Percentiles rank a stretch among this genome's conserved stretches.
These are phyloP conservation scores for Candida dajiaensis DNA, from an alignment of 805 yeast genomes.

Conservation along the genomic window DNA sequence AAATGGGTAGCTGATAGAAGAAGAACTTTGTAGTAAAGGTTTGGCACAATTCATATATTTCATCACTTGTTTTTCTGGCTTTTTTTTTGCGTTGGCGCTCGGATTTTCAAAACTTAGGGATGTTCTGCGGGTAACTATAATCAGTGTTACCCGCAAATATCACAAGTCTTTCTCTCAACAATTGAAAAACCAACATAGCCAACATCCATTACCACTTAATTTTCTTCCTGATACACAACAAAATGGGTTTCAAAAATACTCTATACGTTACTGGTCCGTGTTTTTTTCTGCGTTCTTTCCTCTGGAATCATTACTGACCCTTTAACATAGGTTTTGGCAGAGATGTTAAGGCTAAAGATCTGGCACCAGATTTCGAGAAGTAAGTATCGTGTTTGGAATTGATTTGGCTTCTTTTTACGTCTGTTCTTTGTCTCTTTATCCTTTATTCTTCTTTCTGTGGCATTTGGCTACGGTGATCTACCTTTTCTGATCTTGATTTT, in stretches of 20 bases:
- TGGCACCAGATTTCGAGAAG: conserved; percentile 57
- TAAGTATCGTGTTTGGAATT: conserved; percentile 31
- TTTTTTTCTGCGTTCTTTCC: not conserved
- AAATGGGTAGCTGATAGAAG: too few relatives aligned
- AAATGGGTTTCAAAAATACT: conserved; percentile 30
- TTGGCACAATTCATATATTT: not conserved
- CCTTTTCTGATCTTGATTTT: not conserved
- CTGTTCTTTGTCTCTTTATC: conserved; percentile 2
- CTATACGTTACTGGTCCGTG: conserved; percentile 45
- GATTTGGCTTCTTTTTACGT: conserved; percentile 3
- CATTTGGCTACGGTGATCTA: not conserved
- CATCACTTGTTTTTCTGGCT: not conserved
- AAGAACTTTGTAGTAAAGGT: too few relatives aligned
- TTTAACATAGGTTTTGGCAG: conserved; percentile 35
- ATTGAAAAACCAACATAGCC: not conserved
- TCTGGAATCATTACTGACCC: not conserved
- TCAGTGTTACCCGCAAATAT: not conserved
- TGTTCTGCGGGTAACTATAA: not conserved
- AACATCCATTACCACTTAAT: too few relatives aligned
- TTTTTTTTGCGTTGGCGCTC: not conserved
- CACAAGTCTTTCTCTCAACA: too few relatives aligned
- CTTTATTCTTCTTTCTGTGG: not conserved
- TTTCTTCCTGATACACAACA: not conserved
- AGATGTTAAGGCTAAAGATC: conserved; percentile 48
- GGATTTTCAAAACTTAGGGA: too few relatives aligned